These are phyloP conservation scores for Sporothrix luriei DNA, from an alignment of 2,329 filamentous ascomycete genomes.

Conservation along the genomic window DNA sequence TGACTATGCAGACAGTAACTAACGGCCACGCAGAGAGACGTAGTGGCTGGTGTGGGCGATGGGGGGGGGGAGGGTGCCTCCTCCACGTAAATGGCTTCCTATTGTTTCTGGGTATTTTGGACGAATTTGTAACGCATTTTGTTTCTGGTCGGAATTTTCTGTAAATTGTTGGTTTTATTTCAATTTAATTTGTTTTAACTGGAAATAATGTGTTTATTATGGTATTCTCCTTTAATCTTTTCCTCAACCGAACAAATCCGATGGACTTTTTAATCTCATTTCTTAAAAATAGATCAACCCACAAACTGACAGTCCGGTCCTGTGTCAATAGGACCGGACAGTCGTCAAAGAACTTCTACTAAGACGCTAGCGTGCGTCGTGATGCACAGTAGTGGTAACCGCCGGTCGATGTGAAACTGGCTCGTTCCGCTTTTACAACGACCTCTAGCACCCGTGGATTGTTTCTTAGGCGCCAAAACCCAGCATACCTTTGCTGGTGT, in stretches of 20 bases:
- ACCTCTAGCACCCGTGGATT: no score
- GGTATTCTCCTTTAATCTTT: neutral
- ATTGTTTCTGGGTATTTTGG: neutral
- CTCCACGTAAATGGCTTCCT: neutral
- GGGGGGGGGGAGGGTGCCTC: neutral
- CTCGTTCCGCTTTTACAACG: no score
- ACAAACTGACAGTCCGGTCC: no score
- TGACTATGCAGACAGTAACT: slow-evolving; percentile 23
- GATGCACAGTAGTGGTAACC: no score
- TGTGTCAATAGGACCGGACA: no score
- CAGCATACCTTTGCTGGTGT: no score
- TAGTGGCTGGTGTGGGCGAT: neutral
- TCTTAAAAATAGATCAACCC: neutral
- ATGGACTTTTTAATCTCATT: no score
- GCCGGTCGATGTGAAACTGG: no score
- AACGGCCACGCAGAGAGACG: slow-evolving; percentile 19
- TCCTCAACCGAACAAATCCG: no score
- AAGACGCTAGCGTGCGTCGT: no score
- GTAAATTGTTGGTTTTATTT: neutral
- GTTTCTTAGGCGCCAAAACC: no score
- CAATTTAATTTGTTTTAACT: neutral
- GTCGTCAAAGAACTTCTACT: no score
- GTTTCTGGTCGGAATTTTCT: neutral
- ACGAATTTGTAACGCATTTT: neutral
- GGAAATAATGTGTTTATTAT: neutral